Evolutionary conservation across 2,329 filamentous ascomycete species (phyloP), one percentile per base, ranked within the genome.

Genomic region (Aspergillus sp.): DNA sequence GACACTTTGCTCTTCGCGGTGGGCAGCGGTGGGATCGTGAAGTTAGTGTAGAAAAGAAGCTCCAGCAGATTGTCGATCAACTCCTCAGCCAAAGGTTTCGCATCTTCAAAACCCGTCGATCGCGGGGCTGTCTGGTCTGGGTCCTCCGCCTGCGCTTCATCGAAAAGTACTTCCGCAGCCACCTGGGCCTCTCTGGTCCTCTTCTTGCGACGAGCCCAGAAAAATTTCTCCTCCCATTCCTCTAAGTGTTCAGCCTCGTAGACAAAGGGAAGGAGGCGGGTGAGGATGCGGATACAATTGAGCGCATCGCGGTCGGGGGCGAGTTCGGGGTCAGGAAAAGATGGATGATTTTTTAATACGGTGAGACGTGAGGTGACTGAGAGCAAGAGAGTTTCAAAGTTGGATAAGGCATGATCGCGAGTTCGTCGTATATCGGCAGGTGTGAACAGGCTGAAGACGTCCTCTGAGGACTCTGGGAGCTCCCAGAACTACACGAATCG

Each of bases 401-500:
- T 97, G 74, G 91, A 89, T 63, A 96, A 81, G 51, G 92, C 90
- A 69, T 87, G 85, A 76, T 97, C 94, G 73, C 93, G 87, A 49
- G 92, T 93, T 67, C 93, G 88, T 63, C 93, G 91, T 65, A 97
- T 94, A 74, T 96, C 91, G 60, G 89, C 87, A 5, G 92, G 88
- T 39, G 93, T 92, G 79, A 97, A 98, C 63, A 98, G 86, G 74
- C 92, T 96, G 81, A 98, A 98, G 72, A 99, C 89, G 81, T 99
- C 95, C 74, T 98, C 95, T 55, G 91, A 88, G 13, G 92, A 93
- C 78, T 98, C 95, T 64, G 95, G 95, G 47, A 99, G 88, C 77
- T 97, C 91, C 93, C 94, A 98, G 80, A 98, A 98, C 91, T 97
- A 58, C 49, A 5, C 13, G 10, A 28, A 49, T 25, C 25, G 5